Evolutionary conservation across 139 green algal genomes (phyloP), one percentile per base, ranked within the genome.

Genomic region (Chlorella sp.): DNA sequence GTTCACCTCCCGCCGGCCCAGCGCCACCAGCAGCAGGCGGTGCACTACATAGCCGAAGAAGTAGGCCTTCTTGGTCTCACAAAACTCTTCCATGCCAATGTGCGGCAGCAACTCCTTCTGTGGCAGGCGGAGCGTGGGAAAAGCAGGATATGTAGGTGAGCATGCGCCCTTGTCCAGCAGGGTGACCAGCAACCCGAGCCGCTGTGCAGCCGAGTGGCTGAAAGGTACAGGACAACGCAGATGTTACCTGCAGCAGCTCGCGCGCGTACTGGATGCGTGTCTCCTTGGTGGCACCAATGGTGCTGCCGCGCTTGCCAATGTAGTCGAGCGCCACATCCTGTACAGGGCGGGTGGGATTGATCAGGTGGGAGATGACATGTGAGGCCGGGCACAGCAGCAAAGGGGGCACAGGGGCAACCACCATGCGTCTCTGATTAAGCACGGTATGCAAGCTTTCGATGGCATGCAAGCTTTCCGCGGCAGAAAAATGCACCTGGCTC

Each of bases 41-140:
- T 95, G 87, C 38, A 95, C 85, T 68, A 95, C 90, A 88, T 95
- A 95, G n/a, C 91, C 92, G 28, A 95, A 87, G 85, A 94, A 95
- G 86, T 91, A 95, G 28, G 91, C 92, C 94, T 98, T 98, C 34
- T 93, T 92, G 26, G 94, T 97, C 85, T 97, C 93, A 51, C 89
- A 93, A 84, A 89, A 89, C 84, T 94, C 90, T 57, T 89, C 90
- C 71, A 95, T 94, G 80, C 95, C 95, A 18, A 99, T 94, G 90
- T 99, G 98, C 44, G 98, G 97, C 73, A 99, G 93, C 88, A 99
- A 86, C 89, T 99, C 96, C 90, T 98, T 98, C 92, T 99, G 51
- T 15, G 51, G 51, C 51, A 21, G 51, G 51, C 51, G 2, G 15
- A 60, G 51, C 15, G 51, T 23, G 11, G 51, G 12, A 60, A 15